Evolutionary conservation across 352 stramenopile species (phyloP).

Genomic region (Elongisporangium anandrum): DNA sequence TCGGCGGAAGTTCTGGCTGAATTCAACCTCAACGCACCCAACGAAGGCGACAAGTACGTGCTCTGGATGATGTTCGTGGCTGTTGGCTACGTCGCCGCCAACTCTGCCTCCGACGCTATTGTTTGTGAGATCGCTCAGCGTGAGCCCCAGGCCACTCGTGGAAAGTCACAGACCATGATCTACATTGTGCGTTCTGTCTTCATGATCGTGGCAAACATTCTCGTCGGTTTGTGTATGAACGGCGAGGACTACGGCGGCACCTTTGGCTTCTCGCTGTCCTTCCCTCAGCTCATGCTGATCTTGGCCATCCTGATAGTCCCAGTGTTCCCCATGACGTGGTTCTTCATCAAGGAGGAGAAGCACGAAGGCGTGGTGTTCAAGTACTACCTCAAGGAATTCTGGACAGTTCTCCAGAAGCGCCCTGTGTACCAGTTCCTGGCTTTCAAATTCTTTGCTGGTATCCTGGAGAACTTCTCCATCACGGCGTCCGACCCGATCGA

Average conservation of each 20-base stretch:
- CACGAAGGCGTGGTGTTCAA: constrained; percentile 5
- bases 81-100: constrained; percentile 41
- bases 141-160: constrained; percentile 19
- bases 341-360: constrained; percentile 21
- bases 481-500: constrained; percentile 10
- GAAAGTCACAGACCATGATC: constrained; percentile 21
- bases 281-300: constrained; percentile 10
- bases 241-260: constrained; percentile 15
- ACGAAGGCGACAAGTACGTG: constrained; percentile 14
- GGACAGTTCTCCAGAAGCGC: constrained; percentile 11
- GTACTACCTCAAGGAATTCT: constrained; percentile 18
- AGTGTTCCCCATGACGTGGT: constrained; percentile 21
- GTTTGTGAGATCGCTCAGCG: constrained; percentile 22
- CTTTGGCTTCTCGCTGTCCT: constrained; percentile 17
- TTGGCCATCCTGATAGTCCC: constrained; percentile 10
- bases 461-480: constrained; percentile 10
- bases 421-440: constrained; percentile 23
- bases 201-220: constrained; percentile 12
- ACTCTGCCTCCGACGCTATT: constrained; percentile 26
- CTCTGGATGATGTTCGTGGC: constrained; percentile 32
- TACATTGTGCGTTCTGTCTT: constrained; percentile 17
- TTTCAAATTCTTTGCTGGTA: constrained; percentile 14
- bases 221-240: constrained; percentile 18
- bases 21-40: constrained; percentile 8
- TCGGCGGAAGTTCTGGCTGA: not conserved